Evolutionary conservation across 768 basidiomycete genomes (phyloP).

Genomic region (Amanita jacksonii): DNA sequence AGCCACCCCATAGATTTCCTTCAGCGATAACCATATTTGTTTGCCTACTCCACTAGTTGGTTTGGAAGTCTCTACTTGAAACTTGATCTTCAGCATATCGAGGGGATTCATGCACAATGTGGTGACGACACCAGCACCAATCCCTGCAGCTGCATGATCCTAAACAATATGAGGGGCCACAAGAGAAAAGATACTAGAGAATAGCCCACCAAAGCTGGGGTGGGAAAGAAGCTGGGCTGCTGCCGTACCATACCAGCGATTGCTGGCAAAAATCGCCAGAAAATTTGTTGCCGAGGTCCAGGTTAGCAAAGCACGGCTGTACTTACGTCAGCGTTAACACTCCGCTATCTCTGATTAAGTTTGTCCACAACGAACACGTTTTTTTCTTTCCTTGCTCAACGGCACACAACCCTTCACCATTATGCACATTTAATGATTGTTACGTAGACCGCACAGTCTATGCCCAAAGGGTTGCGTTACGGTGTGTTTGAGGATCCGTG

Average conservation of each 20-base stretch:
- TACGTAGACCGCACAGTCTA: no score
- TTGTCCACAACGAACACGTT: no score
- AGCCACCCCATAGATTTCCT: slow-evolving; percentile 59
- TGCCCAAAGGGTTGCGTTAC: no score
- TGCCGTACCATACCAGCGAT: slow-evolving; percentile 28
- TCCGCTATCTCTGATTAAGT: no score
- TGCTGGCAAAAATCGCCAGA: slow-evolving; percentile 13
- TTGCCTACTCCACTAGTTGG: slow-evolving; percentile 52
- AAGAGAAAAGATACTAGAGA: background rate
- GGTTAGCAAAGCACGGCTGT: no score
- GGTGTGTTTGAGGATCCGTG: no score
- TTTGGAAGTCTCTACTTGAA: slow-evolving; percentile 74
- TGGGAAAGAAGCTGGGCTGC: slow-evolving; percentile 43
- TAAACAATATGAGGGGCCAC: slow-evolving; percentile 19
- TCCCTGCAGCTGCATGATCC: slow-evolving; percentile 94
- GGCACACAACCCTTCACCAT: no score
- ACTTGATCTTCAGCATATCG: slow-evolving; percentile 89
- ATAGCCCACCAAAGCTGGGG: slow-evolving; percentile 34
- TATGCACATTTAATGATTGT: no score
- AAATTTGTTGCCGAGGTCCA: no score
- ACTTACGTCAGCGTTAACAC: no score
- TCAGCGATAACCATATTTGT: slow-evolving; percentile 69
- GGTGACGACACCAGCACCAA: slow-evolving; percentile 86
- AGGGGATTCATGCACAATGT: slow-evolving; percentile 96
- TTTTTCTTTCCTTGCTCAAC: no score